Evolutionary conservation across 1,139 yeast species (phyloP), one percentile per base, ranked within the genome.

Genomic region (Zygosaccharomyces sapae): DNA sequence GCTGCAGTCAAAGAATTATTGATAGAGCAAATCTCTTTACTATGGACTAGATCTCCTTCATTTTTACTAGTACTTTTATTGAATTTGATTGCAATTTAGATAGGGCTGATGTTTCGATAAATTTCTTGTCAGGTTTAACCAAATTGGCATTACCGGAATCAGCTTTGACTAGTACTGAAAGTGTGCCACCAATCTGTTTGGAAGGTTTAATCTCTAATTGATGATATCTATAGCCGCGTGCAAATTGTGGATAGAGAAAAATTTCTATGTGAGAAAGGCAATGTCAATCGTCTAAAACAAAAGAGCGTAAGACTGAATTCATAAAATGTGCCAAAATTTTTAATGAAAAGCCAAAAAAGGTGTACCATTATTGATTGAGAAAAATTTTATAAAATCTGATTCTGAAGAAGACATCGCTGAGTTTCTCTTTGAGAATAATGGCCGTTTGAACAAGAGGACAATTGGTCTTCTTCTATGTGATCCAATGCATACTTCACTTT

Each of bases 1-100:
- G 70, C 78, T 30, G 74, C 76, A 49, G 72, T 81, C 2, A 84
- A 92, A 56, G 98, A 92, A 62, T 74, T 86, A 56, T 73, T 94
- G 58, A 76, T 90, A 37, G 98, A 94, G 65, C 81, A 92, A 12
- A 70, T 92, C 3, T 84, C 96, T 5, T 79, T 88, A 41, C 69
- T 92, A 44, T 85, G 94, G 95, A 79, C 88, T 4, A 78, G 96
- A 51, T 80, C 86, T 0, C 94, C 96, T 1, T 70, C 78, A 3
- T 83, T 88, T 51, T 89, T 90, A 79, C 90, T 10, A 77, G 80
- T 42, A 67, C 89, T 35, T 92, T 86, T 62, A 82, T 86, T 46
- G 84, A 83, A 50, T 94, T 82, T 63, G 98, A 94, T 66, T 92
- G 97, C 67, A 94, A 89, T 61, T 83, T 89, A 55, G 95, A 89